Base-by-base conservation (phyloP, 208 protist genomes). In the Trypanosoma rangeli region DNA sequence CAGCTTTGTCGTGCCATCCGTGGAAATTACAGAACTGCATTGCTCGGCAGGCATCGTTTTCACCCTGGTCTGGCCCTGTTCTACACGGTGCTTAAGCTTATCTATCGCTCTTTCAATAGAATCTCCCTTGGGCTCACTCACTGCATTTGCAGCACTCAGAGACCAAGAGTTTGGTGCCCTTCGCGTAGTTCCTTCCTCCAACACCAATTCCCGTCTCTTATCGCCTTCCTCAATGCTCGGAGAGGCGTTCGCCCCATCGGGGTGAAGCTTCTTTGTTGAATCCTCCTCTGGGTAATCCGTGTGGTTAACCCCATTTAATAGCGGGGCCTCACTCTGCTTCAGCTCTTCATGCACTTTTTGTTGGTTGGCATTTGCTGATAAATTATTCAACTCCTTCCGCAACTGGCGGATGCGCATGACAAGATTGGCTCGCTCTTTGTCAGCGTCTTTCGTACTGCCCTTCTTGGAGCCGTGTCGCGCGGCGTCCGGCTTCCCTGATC, bases 341-440 rank as follows among this genome's bases (percentile, higher is more conserved):
- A 18, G 16, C 28, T 13, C 53, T 0, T 22, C 48, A 2, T 28
- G 12, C 22, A 48, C 31, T 7, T 42, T 39, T 39, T 31, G 10
- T 35, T 55, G 8, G 1, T 22, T 35, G 16, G 5, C 5, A 22
- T 31, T 57, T 3, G 52, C 20, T 24, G 49, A 29, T 1, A 57
- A 24, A 12, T 42, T 56, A 31, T 63, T 48, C 16, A 92, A 44
- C 59, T 86, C 72, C 0, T 53, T 50, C 26, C 64, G 66, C 81
- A 92, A 83, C 56, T 80, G 69, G 18, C 64, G 63, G 29, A 92
- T 82, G 63, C 83, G 74, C 58, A 73, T 68, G 24, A 66, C 29
- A 56, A 92, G 75, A 70, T 84, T 81, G 64, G 82, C 74, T 22
- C 73, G 65, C 70, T 92, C 86, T 0, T 73, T 80, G 18, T 85